Conservation (phyloP, 306 rosid species). For the Corylus americana region DNA sequence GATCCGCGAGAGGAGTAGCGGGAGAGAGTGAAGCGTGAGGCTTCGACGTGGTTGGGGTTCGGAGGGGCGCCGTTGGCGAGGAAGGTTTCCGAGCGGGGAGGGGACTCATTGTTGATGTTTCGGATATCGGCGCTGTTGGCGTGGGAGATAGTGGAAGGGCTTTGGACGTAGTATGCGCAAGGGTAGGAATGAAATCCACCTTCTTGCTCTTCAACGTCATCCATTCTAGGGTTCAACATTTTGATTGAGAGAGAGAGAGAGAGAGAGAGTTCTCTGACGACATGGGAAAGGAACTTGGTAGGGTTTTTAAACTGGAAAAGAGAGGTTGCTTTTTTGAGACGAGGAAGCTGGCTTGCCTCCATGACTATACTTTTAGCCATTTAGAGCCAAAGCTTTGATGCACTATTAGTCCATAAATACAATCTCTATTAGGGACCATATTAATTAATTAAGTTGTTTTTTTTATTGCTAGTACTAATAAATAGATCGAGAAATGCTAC, state of each 20-base stretch:
- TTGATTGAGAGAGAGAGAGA: background rate
- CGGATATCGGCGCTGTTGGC: constrained; percentile 53
- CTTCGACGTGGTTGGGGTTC: constrained; percentile 26
- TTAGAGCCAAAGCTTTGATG: constrained; percentile 3
- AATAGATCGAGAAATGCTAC: too few relatives aligned
- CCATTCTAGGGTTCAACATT: constrained; percentile 30
- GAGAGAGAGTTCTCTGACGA: background rate
- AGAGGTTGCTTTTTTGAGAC: constrained; percentile 21
- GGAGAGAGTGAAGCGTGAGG: constrained; percentile 50
- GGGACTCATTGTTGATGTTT: constrained; percentile 40
- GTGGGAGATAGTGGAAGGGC: constrained; percentile 81
- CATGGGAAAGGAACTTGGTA: constrained; percentile 28
- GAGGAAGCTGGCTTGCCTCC: constrained; percentile 11
- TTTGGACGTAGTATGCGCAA: constrained; percentile 72
- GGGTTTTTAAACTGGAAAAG: constrained; percentile 40
- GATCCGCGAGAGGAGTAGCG: constrained; percentile 73
- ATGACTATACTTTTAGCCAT: constrained; percentile 1
- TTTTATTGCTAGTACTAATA: too few relatives aligned
- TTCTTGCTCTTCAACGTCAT: constrained; percentile 64
- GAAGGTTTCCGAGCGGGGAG: constrained; percentile 34
- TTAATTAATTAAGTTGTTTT: too few relatives aligned
- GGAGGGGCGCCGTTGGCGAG: constrained; percentile 25
- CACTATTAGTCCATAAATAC: too few relatives aligned
- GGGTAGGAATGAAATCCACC: constrained; percentile 55
- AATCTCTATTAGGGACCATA: too few relatives aligned